phyloP scores from a whole-genome alignment of 768 basidiomycete species.

The Leccinum sublutescens region DNA sequence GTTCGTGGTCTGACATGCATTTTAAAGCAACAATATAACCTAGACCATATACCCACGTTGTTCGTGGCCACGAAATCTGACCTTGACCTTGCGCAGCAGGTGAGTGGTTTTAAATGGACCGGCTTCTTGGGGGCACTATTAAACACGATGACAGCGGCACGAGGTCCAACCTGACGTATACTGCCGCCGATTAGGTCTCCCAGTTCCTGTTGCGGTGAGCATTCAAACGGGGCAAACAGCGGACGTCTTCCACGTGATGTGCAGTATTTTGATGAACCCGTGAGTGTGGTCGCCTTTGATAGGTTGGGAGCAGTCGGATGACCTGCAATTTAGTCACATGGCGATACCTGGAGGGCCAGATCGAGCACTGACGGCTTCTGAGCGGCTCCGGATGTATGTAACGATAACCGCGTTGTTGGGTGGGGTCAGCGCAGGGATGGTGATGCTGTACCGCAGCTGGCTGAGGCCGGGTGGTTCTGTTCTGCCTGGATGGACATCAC shows the following conservation, averaged over 20 bases:
- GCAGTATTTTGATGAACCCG: constrained; percentile 84
- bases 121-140: background rate
- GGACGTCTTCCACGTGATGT: constrained; percentile 85
- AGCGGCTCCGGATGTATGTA: constrained; percentile 69
- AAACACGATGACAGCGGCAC: constrained; percentile 54
- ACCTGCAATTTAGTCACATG: constrained; percentile 41
- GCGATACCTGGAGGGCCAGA: constrained; percentile 85
- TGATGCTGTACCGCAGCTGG: constrained; percentile 70
- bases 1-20: constrained; percentile 17
- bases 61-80: constrained; percentile 99
- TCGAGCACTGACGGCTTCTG: constrained; percentile 67
- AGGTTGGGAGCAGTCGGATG: constrained; percentile 7
- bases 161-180: constrained; percentile 99
- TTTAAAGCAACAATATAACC: constrained; percentile 89
- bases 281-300: constrained; percentile 48
- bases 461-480: constrained; percentile 57
- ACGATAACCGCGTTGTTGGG: constrained; percentile 71
- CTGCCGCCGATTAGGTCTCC: constrained; percentile 83
- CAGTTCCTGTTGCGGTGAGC: constrained; percentile 93
- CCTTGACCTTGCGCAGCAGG: constrained; percentile 94
- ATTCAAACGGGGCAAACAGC: constrained; percentile 82
- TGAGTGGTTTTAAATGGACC: constrained; percentile 29
- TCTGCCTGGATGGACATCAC: constrained; percentile 51
- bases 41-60: constrained; percentile 92
- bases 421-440: constrained; percentile 67